Evolutionary conservation across 495 filamentous ascomycete species (phyloP), one percentile per base, ranked within the genome.

Genomic region (Aspergillus panamensis): DNA sequence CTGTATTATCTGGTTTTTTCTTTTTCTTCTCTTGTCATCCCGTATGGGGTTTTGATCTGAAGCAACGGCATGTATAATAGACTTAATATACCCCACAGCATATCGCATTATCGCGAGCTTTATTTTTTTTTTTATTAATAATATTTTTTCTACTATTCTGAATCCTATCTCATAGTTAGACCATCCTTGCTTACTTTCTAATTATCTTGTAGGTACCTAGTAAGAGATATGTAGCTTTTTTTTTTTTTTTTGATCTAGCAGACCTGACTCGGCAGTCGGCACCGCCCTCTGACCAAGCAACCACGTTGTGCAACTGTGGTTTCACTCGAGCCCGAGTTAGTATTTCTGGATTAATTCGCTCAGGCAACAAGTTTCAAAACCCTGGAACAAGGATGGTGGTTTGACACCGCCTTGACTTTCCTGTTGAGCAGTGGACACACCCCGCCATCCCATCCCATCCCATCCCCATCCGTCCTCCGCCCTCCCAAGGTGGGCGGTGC

Each of bases 61-160:
- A 71, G 68, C 67, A 65, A 62, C 68, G 65, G 68, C 68, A 67
- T 76, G 72, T 76, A 75, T 64, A 69, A 76, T 76, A 76, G 73
- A 76, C 67, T 70, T 73, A 74, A 72, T 75, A 76, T 76, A 76
- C 73, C 73, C 70, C 66, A 64, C 72, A 68, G 70, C 71, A 70
- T 66, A 66, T 63, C 64, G 42, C 62, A 58, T 66, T 67, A 52
- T 64, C 51, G 60, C 60, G 29, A 48, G 60, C 60, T 17, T 45
- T 45, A 20, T 10, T 20, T 45, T 44, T n/a, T n/a, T n/a, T n/a
- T n/a, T n/a, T n/a, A n/a, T n/a, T n/a, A n/a, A n/a, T 14, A 40
- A 14, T 40, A 14, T 9, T 40, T 0, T 40, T 40, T 40, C 2
- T 12, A 6, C 37, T 40, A 56, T 42, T 43, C 44, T 57, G 54